Conservation (phyloP, 805 yeast species). For the Torulaspora gathmanii region DNA sequence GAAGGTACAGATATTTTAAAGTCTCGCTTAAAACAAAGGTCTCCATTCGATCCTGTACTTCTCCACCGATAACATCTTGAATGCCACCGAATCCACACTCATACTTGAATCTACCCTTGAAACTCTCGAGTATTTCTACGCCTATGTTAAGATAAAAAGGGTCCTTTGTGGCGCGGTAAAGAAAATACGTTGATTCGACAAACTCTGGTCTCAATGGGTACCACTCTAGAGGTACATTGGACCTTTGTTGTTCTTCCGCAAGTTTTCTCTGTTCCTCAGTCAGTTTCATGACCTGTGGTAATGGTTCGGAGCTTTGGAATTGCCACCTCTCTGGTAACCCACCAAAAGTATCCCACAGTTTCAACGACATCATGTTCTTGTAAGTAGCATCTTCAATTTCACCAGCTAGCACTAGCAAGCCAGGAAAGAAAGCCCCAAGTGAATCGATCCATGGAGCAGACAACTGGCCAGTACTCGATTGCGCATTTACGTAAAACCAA, state of each 20-base stretch:
- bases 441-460: slow-evolving; percentile 76
- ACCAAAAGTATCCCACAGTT: slow-evolving; percentile 75
- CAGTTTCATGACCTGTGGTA: neutral
- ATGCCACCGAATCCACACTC: slow-evolving; percentile 80
- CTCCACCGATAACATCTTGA: slow-evolving; percentile 60
- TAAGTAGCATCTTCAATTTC: slow-evolving; percentile 59
- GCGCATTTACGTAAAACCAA: slow-evolving; percentile 55
- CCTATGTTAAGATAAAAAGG: slow-evolving; percentile 80
- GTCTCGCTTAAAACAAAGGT: slow-evolving; percentile 86
- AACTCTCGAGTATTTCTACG: slow-evolving; percentile 52
- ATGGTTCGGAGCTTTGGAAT: slow-evolving; percentile 20
- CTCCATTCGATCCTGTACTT: slow-evolving; percentile 79
- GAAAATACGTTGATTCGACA: slow-evolving; percentile 78
- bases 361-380: slow-evolving; percentile 58
- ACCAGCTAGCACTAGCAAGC: slow-evolving; percentile 75
- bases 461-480: slow-evolving; percentile 46
- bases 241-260: slow-evolving; percentile 13
- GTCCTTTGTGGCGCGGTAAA: slow-evolving; percentile 79
- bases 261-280: neutral
- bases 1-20: slow-evolving; percentile 70
- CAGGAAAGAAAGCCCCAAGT: slow-evolving; percentile 84
- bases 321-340: slow-evolving; percentile 90
- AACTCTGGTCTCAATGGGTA: slow-evolving; percentile 91
- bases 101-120: slow-evolving; percentile 48
- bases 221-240: slow-evolving; percentile 67